Evolutionary conservation across 208 protist genomes (phyloP).

Genomic region (Endotrypanum monterogeii): DNA sequence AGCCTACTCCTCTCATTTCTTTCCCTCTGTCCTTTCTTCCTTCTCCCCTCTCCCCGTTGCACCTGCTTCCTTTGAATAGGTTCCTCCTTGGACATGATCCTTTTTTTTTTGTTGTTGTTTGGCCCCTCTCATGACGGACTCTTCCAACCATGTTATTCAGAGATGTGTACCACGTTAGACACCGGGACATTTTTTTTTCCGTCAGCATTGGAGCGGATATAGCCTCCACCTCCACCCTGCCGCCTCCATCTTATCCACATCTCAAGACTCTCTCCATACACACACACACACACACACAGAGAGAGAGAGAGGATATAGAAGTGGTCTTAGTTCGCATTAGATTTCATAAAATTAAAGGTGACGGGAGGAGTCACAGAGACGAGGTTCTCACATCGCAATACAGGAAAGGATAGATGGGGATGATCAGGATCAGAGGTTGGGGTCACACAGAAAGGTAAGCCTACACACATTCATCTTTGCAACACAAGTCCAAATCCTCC

Average conservation of each 20-base stretch:
- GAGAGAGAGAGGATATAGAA: neutral
- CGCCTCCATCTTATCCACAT: too few species aligned
- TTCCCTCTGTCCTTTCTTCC: neutral
- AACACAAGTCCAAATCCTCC: neutral
- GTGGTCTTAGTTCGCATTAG: neutral
- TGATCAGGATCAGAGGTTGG: neutral
- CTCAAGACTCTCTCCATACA: too few species aligned
- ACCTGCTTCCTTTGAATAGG: too few species aligned
- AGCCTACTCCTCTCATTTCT: neutral
- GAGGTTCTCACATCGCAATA: neutral
- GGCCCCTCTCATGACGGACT: too few species aligned
- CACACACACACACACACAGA: too few species aligned
- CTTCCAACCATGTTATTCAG: too few species aligned
- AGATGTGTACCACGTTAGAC: too few species aligned
- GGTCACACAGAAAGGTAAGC: neutral
- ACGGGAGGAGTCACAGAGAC: neutral
- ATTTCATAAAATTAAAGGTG: neutral
- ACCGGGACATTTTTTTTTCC: too few species aligned
- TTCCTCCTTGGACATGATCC: slow-evolving; percentile 2
- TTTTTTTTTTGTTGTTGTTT: neutral
- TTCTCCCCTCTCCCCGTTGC: neutral
- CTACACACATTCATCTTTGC: too few species aligned
- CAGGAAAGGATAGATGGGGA: neutral
- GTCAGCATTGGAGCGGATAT: too few species aligned
- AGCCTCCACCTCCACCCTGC: too few species aligned